Base-by-base conservation (phyloP, 179 eudicot species). In the Patellifolia procumbens region DNA sequence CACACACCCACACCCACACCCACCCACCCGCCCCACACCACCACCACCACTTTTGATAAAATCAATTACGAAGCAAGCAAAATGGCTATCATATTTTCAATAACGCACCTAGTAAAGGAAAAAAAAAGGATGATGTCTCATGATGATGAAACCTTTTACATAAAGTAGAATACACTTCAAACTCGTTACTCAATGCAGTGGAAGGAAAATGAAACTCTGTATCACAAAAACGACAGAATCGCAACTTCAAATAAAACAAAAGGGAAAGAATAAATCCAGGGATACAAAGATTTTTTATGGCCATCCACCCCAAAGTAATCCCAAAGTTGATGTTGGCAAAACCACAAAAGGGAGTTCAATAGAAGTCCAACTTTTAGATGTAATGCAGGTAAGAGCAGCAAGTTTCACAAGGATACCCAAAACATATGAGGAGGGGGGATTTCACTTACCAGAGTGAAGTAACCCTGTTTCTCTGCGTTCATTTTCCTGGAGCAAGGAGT, bases 401-500 rank as follows among this genome's bases (percentile, higher is more conserved):
- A 73, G 2, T 22, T 28, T 32, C 72, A 24, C 19, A 6, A 48
- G 59, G 20, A 61, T 19, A 5, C 35, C 8, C 11, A 60, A 70
- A 19, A 59, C 48, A 48, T 59, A 60, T 28, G 2, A 31, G 10
- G 29, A n/a, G 35, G 34, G 55, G 55, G 28, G 8, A 59, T 59
- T 68, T 70, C 48, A 32, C 90, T 85, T 93, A 95, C 99, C 94
- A 85, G 73, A 70, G 96, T 89, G 80, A 95, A 93, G 78, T 90
- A 95, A 56, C 97, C 99, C 80, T 93, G 98, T 81, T 84, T 93
- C 84, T 89, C 91, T 19, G 98, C 90, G 75, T 83, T 86, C 96
- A 95, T 95, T 87, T 95, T 95, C 99, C 97, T 95, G 88, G 48
- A 43, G 76, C 42, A 75, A 43, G 49, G 59, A 69, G 20, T 31